Conservation (phyloP, 164 flowering plant species). For the Amborella trichopoda region DNA sequence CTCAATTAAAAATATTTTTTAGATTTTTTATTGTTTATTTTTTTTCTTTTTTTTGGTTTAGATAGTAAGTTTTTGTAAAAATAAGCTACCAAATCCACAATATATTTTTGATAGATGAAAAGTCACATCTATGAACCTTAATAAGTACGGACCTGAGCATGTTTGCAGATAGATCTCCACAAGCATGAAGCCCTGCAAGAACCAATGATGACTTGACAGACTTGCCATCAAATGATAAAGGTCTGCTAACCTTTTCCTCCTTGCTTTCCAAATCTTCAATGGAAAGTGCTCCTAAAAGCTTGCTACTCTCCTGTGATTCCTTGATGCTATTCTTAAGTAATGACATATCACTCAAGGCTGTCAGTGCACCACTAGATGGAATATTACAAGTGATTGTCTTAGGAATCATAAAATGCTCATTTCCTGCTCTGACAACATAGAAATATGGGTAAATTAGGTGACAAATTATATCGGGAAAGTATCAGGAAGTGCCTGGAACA, state of each 20-base stretch:
- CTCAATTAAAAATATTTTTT: too few species aligned
- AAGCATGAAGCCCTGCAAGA: constrained; percentile 96
- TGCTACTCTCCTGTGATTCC: constrained; percentile 6
- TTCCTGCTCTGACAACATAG: constrained; percentile 26
- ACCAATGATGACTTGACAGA: constrained; percentile 28
- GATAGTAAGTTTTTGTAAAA: too few species aligned
- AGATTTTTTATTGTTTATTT: too few species aligned
- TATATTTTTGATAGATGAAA: too few species aligned
- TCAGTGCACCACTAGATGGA: constrained; percentile 46
- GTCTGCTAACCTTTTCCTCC: constrained; percentile 1
- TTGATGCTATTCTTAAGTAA: constrained; percentile 12
- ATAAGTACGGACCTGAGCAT: constrained; percentile 63
- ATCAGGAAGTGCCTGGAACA: too few species aligned
- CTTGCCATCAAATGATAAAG: constrained; percentile 3
- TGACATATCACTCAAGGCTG: constrained; percentile 23
- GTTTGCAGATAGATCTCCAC: constrained; percentile 90
- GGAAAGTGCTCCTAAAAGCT: constrained; percentile 3
- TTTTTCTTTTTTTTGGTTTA: too few species aligned
- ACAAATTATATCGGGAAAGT: too few species aligned
- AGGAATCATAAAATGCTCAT: constrained; percentile 28
- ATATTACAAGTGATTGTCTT: constrained; percentile 58
- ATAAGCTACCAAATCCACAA: not conserved
- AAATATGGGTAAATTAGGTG: not conserved
- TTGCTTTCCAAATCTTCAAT: constrained; percentile 8
- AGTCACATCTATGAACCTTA: too few species aligned